phyloP scores from a whole-genome alignment of 768 basidiomycete species.

The Psilocybe azurescens region DNA sequence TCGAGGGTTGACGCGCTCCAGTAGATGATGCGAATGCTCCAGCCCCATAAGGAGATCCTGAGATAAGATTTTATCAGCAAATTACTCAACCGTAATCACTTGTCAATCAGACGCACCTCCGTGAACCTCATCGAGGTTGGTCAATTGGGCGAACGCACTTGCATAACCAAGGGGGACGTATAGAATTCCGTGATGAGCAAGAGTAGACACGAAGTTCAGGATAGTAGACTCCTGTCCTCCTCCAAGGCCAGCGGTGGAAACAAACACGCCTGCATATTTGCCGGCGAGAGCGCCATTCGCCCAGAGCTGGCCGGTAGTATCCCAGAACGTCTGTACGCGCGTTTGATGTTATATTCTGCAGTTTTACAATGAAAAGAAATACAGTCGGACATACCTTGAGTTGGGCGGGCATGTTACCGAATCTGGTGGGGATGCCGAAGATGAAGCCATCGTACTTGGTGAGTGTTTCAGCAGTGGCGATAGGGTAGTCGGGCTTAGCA shows the following conservation, averaged over 20 bases:
- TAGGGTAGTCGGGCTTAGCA: slow-evolving; percentile 73
- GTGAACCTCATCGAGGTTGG: slow-evolving; percentile 55
- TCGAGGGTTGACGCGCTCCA: slow-evolving; percentile 64
- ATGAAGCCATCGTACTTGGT: slow-evolving; percentile 71
- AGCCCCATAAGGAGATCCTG: slow-evolving; percentile 84
- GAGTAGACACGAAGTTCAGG: slow-evolving; percentile 49
- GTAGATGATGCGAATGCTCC: slow-evolving; percentile 64
- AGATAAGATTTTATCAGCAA: not conserved
- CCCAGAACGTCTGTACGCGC: slow-evolving; percentile 70
- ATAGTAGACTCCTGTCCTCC: slow-evolving; percentile 73
- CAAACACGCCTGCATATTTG: slow-evolving; percentile 73
- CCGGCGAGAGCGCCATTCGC: slow-evolving; percentile 57
- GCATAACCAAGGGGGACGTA: slow-evolving; percentile 45
- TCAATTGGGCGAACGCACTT: slow-evolving; percentile 31
- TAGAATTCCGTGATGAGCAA: slow-evolving; percentile 66
- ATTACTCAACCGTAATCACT: not conserved
- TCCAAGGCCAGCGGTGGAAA: slow-evolving; percentile 67
- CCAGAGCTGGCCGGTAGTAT: slow-evolving; percentile 74
- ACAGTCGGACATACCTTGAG: slow-evolving; percentile 59
- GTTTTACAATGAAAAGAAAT: not conserved
- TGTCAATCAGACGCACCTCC: slow-evolving; percentile 51
- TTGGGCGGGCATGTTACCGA: slow-evolving; percentile 80
- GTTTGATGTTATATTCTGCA: not conserved
- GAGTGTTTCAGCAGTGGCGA: slow-evolving; percentile 61
- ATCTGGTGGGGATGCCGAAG: slow-evolving; percentile 82